Evolutionary conservation across 1,284 basidiomycete species (phyloP), one percentile per base, ranked within the genome.

Genomic region (Austroboletus novae-zelandiae): DNA sequence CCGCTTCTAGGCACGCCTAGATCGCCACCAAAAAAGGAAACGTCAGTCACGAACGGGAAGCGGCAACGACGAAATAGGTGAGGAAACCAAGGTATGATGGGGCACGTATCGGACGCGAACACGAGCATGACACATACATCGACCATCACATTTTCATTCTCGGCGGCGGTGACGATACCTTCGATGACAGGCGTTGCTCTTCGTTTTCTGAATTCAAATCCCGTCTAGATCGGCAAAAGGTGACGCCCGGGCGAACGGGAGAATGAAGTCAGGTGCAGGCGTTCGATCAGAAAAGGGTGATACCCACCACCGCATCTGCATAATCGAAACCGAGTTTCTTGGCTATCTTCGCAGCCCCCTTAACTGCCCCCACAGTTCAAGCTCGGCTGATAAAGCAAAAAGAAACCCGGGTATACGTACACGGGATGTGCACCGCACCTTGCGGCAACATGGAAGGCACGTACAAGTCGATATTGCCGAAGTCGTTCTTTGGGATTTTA

Each of bases 401-500:
- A 59, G 50, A 37, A 49, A 37, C 10, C 34, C 55, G 11, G 41
- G 37, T 20, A 47, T 50, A 78, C 89, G 71, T 63, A 94, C 94
- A 91, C 17, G 94, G 91, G 32, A 99, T 74, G 71, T 98, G 92
- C 1, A 78, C 86, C 4, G 84, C 93, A 14, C 96, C 96, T 46
- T 71, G 73, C 1, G 97, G 97, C 23, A 99, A 78, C 96, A 99
- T 99, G 2, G 89, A 87, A 23, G 93, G 89, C 6, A 91, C 91
- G 67, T 97, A 99, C 27, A 99, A 73, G 71, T 99, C 96, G 56
- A 99, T 91, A 67, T 98, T 98, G 18, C 97, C 97, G 67, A 97
- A 99, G 54, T 88, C 83, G 61, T 99, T 99, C 70, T 90, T 95
- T 5, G 94, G 94, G 35, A 99, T 83, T 65, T 83, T 84, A 18